Evolutionary conservation across 495 filamentous ascomycete genomes (phyloP).

Genomic region (Penicillium bovifimosum): DNA sequence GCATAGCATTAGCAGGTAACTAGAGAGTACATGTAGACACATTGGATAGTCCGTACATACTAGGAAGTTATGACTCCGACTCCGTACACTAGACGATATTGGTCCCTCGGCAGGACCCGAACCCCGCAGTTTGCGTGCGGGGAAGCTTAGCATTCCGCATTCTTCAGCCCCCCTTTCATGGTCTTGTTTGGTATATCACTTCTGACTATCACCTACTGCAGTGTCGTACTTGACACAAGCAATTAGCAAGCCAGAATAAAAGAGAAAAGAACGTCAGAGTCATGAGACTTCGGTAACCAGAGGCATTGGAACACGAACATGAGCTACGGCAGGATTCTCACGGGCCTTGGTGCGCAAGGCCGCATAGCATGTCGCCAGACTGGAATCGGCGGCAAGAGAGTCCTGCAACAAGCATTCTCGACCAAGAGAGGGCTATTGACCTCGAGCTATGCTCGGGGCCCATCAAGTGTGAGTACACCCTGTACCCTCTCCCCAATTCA

Average conservation of each 20-base stretch:
- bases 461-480: constrained; percentile 32
- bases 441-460: constrained; percentile 42
- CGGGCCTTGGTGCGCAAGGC: constrained; percentile 2
- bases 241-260: neutral
- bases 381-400: neutral
- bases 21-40: too few species aligned
- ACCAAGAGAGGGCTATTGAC: constrained; percentile 35
- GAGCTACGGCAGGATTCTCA: constrained; percentile 10
- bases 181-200: neutral
- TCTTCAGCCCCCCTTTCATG: neutral
- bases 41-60: too few species aligned
- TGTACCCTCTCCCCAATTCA: neutral
- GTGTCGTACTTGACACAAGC: neutral
- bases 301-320: constrained; percentile 11
- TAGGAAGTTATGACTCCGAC: too few species aligned
- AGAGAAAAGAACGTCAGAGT: neutral
- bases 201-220: neutral
- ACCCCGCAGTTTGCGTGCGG: constrained; percentile 8
- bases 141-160: constrained; percentile 6
- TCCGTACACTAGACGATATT: neutral
- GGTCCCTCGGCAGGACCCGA: constrained; percentile 1
- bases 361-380: neutral
- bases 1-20: too few species aligned
- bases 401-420: neutral
- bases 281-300: constrained; percentile 9